Conservation (phyloP, 2,329 filamentous ascomycete species). For the Scolecobasidium constrictum region DNA sequence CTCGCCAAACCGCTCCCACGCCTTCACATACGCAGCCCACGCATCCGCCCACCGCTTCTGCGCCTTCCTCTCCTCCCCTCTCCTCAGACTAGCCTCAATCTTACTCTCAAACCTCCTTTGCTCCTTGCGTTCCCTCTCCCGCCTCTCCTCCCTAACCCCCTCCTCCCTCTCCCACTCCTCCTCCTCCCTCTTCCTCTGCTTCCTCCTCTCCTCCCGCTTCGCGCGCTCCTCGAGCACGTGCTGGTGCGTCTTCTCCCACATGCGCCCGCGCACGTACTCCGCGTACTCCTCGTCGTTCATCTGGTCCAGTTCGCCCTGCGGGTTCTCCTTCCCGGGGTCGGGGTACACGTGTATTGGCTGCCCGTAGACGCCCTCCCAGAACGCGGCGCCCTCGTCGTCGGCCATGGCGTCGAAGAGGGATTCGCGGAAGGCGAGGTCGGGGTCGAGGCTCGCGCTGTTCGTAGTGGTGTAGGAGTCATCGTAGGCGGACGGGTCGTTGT, state of each 20-base stretch:
- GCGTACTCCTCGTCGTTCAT: slow-evolving; percentile 95
- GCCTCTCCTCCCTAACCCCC: slow-evolving; percentile 31
- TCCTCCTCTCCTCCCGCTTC: slow-evolving; percentile 42
- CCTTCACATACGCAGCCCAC: slow-evolving; percentile 54
- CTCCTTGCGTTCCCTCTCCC: slow-evolving; percentile 26
- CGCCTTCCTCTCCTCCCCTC: slow-evolving; percentile 52
- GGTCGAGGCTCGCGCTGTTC: slow-evolving; percentile 29
- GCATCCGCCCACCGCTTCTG: slow-evolving; percentile 44
- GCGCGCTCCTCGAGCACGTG: slow-evolving; percentile 69
- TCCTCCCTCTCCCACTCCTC: slow-evolving; percentile 18
- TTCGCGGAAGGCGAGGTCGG: slow-evolving; percentile 74
- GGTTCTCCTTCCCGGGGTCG: slow-evolving; percentile 32
- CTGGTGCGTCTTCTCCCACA: slow-evolving; percentile 94
- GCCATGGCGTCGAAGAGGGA: slow-evolving; percentile 95
- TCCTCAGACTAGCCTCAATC: slow-evolving; percentile 58
- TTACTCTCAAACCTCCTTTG: slow-evolving; percentile 41
- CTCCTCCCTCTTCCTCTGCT: slow-evolving; percentile 34
- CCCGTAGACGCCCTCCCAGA: slow-evolving; percentile 94
- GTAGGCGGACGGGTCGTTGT: slow-evolving; percentile 7
- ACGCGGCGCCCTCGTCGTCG: slow-evolving; percentile 89
- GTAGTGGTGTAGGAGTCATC: slow-evolving; percentile 10
- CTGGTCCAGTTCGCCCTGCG: slow-evolving; percentile 52
- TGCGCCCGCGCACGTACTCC: slow-evolving; percentile 68
- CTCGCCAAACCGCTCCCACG: slow-evolving; percentile 48
- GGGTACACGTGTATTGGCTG: slow-evolving; percentile 82